These are phyloP conservation scores for Plasmodium cynomolgi DNA, from an alignment of 169 alveolate genomes.

Conservation along the genomic window DNA sequence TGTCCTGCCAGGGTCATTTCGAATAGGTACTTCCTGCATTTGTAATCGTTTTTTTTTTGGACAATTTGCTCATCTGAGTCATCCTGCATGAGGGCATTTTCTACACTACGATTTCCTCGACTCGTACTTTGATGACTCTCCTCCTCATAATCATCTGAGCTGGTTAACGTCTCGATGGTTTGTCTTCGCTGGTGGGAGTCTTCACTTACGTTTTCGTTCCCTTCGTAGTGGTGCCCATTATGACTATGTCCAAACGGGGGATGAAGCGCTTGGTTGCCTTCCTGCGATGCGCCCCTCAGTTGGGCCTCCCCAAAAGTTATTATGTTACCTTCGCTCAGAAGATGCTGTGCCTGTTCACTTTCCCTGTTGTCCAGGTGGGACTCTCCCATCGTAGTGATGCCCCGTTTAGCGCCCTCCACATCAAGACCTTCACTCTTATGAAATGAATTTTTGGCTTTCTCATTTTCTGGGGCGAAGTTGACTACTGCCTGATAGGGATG, in stretches of 20 bases:
- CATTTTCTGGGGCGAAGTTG: neutral
- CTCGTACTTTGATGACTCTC: neutral
- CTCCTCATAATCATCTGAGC: neutral
- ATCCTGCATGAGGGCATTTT: neutral
- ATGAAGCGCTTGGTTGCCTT: neutral
- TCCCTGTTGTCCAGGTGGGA: neutral
- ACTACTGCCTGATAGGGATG: neutral
- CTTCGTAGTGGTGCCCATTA: neutral
- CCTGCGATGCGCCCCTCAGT: neutral
- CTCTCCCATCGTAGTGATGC: neutral
- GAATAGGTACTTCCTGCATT: conserved; percentile 63
- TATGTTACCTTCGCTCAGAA: neutral
- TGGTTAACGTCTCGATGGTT: neutral
- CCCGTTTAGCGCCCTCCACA: neutral
- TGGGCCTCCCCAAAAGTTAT: neutral
- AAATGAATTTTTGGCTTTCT: neutral
- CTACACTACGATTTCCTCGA: neutral
- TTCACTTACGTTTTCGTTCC: neutral
- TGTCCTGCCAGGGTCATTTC: conserved; percentile 81
- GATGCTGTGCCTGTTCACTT: neutral
- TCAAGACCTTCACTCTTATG: neutral
- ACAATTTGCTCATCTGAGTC: neutral
- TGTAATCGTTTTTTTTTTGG: conserved; percentile 9
- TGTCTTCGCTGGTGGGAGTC: neutral
- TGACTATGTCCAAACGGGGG: neutral